phyloP scores from a whole-genome alignment of 108 stramenopile species.

The Schizochytrium sp. region DNA sequence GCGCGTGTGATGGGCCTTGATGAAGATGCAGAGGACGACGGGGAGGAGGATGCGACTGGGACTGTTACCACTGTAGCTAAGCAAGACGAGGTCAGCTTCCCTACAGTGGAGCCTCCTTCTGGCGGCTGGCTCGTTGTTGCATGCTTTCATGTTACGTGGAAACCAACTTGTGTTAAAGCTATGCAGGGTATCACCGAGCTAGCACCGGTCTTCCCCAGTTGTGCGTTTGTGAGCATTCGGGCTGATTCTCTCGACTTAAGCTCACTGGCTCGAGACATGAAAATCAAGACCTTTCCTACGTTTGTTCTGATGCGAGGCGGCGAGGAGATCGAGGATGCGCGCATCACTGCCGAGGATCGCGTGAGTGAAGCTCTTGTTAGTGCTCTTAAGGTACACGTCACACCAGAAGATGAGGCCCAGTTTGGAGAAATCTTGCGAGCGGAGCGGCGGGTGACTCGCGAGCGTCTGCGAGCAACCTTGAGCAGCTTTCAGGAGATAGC shows the following conservation, averaged over 20 bases:
- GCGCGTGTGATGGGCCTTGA: neutral
- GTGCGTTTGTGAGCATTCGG: slow-evolving; percentile 57
- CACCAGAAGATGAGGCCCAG: slow-evolving; percentile 53
- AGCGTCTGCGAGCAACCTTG: neutral
- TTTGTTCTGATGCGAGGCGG: slow-evolving; percentile 64
- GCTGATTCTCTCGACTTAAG: slow-evolving; percentile 61
- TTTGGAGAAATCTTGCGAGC: slow-evolving; percentile 42
- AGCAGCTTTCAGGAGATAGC: neutral
- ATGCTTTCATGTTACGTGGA: slow-evolving; percentile 64
- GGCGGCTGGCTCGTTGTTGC: slow-evolving; percentile 68
- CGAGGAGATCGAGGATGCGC: slow-evolving; percentile 62
- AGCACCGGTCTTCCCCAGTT: slow-evolving; percentile 48
- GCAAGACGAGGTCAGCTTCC: neutral
- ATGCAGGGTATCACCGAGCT: slow-evolving; percentile 62
- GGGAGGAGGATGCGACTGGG: neutral
- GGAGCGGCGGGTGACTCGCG: slow-evolving; percentile 33
- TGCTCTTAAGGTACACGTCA: neutral
- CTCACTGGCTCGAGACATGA: slow-evolving; percentile 27
- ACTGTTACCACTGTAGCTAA: neutral
- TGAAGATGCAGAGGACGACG: slow-evolving; percentile 21
- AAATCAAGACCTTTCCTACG: slow-evolving; percentile 61
- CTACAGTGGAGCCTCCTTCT: slow-evolving; percentile 43
- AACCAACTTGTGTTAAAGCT: slow-evolving; percentile 41
- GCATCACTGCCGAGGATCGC: slow-evolving; percentile 57
- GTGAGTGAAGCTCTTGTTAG: slow-evolving; percentile 35